Evolutionary conservation across 1,284 basidiomycete genomes (phyloP).

Genomic region (Trichosporon asahii): DNA sequence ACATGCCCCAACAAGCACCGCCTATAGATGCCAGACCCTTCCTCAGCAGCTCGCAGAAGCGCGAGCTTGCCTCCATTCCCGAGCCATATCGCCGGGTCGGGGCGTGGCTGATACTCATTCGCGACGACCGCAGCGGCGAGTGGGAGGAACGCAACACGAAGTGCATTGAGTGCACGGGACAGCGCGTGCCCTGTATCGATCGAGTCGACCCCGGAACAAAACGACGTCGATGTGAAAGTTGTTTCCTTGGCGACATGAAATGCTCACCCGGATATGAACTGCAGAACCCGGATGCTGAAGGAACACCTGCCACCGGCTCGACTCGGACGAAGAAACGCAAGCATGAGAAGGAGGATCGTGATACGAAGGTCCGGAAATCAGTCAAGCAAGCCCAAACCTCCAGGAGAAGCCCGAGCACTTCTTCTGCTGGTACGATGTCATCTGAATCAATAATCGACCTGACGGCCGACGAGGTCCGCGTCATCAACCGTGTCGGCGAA

Average conservation of each 20-base stretch:
- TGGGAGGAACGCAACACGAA: background rate
- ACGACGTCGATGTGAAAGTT: background rate
- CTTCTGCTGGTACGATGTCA: too few species aligned
- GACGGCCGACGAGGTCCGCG: too few species aligned
- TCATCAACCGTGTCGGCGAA: too few species aligned
- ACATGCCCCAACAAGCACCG: background rate
- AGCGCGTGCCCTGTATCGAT: background rate
- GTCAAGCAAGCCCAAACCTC: background rate
- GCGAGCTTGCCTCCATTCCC: background rate
- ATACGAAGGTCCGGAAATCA: background rate
- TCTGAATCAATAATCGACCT: too few species aligned
- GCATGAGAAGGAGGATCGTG: background rate
- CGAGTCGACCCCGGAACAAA: background rate
- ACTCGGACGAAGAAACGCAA: background rate
- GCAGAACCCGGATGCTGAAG: background rate
- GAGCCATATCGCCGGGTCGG: background rate
- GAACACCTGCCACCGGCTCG: too few species aligned
- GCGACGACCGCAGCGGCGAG: background rate
- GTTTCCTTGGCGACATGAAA: background rate
- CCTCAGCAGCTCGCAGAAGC: background rate
- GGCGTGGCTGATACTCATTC: background rate
- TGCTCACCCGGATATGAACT: background rate
- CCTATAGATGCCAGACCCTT: background rate
- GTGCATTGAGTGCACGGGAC: background rate
- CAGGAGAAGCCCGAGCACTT: too few species aligned